Evolutionary conservation across 768 basidiomycete genomes (phyloP).

Genomic region (Boletus insuetus): DNA sequence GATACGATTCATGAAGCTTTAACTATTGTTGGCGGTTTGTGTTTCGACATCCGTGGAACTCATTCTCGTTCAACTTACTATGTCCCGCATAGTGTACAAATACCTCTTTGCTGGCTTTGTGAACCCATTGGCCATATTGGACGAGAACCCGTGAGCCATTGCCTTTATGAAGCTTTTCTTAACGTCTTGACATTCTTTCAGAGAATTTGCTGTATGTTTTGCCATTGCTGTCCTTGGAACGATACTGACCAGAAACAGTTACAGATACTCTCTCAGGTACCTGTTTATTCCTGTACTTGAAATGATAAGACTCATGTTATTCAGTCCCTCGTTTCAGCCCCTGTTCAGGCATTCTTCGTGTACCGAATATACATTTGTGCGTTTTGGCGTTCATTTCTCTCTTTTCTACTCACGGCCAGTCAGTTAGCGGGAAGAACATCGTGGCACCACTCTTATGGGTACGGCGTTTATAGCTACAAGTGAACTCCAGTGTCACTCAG

Average conservation of each 20-base stretch:
- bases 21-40: no score
- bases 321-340: background rate
- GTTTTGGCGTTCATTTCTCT: background rate
- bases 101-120: background rate
- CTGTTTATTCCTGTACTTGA: background rate
- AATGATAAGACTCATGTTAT: background rate
- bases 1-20: no score
- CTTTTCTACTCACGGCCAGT: background rate
- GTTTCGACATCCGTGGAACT: no score
- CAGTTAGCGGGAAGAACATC: slow-evolving; percentile 7
- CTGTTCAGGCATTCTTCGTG: slow-evolving; percentile 4
- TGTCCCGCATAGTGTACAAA: background rate
- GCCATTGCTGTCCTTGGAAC: background rate
- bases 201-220: slow-evolving; percentile 7
- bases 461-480: background rate
- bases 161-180: no score
- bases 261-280: background rate
- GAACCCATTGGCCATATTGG: background rate
- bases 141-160: background rate
- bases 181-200: background rate
- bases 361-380: slow-evolving; percentile 7
- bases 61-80: background rate
- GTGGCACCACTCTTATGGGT: slow-evolving; percentile 9
- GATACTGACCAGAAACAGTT: slow-evolving; percentile 1
- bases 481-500: background rate